Evolutionary conservation across 139 green algal species (phyloP).

Genomic region (Micromonas commoda): DNA sequence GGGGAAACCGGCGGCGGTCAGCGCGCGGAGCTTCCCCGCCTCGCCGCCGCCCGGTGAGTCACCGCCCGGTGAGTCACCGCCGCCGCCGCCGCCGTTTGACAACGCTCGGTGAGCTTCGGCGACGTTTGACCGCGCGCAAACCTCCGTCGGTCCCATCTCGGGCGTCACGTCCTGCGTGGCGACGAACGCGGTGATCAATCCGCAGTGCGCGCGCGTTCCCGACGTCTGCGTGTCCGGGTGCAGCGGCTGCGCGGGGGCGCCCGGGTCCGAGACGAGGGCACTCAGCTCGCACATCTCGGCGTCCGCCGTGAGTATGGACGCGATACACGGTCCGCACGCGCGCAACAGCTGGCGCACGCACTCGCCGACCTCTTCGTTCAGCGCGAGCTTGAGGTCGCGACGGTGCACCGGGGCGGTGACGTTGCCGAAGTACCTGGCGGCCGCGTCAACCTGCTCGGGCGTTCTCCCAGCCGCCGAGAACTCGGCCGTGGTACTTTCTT

Average conservation of each 20-base stretch:
- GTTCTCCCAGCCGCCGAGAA: too few relatives aligned
- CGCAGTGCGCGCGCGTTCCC: background rate
- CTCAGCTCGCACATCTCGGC: background rate
- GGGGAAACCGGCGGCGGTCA: background rate
- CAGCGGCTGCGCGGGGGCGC: background rate
- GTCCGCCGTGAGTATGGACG: background rate
- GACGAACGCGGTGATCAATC: constrained; percentile 5
- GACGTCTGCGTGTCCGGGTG: constrained; percentile 2
- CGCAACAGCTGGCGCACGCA: background rate
- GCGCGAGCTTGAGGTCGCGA: background rate
- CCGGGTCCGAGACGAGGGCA: background rate
- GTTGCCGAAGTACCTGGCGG: background rate
- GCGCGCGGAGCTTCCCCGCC: background rate
- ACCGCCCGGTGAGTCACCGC: too few relatives aligned
- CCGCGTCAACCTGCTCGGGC: too few relatives aligned
- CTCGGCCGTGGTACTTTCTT: too few relatives aligned
- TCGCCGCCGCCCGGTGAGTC: too few relatives aligned
- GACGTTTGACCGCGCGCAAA: background rate
- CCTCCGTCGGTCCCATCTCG: constrained; percentile 11
- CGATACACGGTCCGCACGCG: background rate
- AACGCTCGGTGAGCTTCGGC: too few relatives aligned
- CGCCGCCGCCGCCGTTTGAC: too few relatives aligned
- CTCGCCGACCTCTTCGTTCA: background rate
- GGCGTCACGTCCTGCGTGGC: constrained; percentile 5
- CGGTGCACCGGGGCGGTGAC: background rate